Base-by-base conservation (phyloP, 192 early-diverging fungal genomes). In the Podila minutissima region DNA sequence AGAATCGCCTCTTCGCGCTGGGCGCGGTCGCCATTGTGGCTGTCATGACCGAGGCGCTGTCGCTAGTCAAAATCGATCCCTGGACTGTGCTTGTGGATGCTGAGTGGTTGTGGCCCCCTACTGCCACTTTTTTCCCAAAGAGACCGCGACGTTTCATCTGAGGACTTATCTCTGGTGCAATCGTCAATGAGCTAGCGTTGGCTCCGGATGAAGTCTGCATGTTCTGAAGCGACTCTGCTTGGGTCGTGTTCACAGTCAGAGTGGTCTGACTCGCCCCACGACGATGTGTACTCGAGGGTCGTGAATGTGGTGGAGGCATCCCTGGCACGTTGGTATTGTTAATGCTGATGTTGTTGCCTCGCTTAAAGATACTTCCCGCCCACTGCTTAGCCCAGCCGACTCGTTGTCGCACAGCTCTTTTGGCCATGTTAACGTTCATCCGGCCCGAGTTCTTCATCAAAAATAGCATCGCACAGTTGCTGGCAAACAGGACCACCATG, bases 361-460 rank as follows among this genome's bases (percentile, higher is more conserved):
- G 38, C 49, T 62, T 65, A 65, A 89, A 86, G 13, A 87, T 70
- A 10, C 82, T 61, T 32, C 88, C 88, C 5, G 86, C 83, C 88
- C 88, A 89, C 59, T 87, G 86, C 58, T 84, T 87, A 12, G 86
- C 86, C 88, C 88, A 89, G 4, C 83, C 85, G 37, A 87, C 84
- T 24, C 88, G 60, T 69, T 89, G 86, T 38, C 86, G 77, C 2
- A 87, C 86, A 22, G 86, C 86, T 59, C 86, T 72, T 70, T 89
- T 89, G 29, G 88, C 88, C 88, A 89, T 88, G n/a, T 83, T 85
- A 9, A 87, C 86, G 49, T 89, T 89, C 74, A 89, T 82, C 20
- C 83, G 83, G 19, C 86, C 85, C 17, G 88, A 85, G 38, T 89
- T 89, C 60, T 88, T 87, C 83, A 88, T 86, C 62, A 87, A 69